Evolutionary conservation across 495 filamentous ascomycete genomes (phyloP).

Genomic region (Aspergillus leporis): DNA sequence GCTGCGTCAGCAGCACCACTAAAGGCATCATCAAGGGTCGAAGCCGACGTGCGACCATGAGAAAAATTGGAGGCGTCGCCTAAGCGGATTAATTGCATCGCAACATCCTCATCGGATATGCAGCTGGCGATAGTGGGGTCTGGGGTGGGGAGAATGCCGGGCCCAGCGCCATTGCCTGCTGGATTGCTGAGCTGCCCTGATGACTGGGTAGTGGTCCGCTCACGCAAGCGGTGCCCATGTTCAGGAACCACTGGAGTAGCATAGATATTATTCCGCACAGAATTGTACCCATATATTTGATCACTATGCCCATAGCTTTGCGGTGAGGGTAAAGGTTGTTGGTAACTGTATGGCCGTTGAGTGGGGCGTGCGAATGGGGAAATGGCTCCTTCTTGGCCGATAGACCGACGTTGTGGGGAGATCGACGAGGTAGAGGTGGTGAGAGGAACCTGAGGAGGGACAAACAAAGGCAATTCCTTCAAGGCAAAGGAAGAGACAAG

Average conservation of each 20-base stretch:
- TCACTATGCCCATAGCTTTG: constrained; percentile 67
- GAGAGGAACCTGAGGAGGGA: constrained; percentile 87
- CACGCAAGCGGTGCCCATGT: constrained; percentile 66
- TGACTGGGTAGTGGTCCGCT: constrained; percentile 41
- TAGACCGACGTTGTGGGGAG: constrained; percentile 80
- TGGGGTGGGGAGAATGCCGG: constrained; percentile 81
- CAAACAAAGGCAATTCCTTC: constrained; percentile 93
- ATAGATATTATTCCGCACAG: constrained; percentile 45
- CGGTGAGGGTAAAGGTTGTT: constrained; percentile 73
- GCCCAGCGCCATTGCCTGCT: constrained; percentile 40
- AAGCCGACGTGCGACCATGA: constrained; percentile 87
- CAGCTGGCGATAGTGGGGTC: constrained; percentile 92
- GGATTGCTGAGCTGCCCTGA: constrained; percentile 38
- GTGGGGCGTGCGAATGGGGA: constrained; percentile 70
- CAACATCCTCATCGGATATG: constrained; percentile 97
- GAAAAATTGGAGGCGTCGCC: constrained; percentile 91
- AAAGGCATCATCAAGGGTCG: constrained; percentile 87
- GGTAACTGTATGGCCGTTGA: constrained; percentile 72
- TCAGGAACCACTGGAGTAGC: constrained; percentile 57
- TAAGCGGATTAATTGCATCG: constrained; percentile 90
- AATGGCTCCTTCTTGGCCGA: constrained; percentile 57
- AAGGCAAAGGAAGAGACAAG: constrained; percentile 20
- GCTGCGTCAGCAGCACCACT: constrained; percentile 83
- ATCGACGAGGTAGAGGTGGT: constrained; percentile 87
- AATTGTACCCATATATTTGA: constrained; percentile 41